Conservation (phyloP, 1,284 basidiomycete genomes). For the Ganoderma sinense region DNA sequence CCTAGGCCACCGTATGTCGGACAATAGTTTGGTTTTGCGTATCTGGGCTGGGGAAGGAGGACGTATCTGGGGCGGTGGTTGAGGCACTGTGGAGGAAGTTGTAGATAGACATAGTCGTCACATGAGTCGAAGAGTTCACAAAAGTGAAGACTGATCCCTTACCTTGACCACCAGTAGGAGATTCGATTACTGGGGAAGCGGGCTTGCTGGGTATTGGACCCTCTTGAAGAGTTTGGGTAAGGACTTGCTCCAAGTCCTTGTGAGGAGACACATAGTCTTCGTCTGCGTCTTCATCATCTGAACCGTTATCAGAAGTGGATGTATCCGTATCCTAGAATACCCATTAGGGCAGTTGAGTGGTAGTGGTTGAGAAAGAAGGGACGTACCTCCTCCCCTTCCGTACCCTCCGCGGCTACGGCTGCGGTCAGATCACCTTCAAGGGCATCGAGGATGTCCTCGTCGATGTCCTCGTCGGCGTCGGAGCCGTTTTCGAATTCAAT, state of each 20-base stretch:
- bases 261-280: constrained; percentile 30
- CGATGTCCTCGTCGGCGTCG: constrained; percentile 58
- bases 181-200: constrained; percentile 23
- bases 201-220: constrained; percentile 24
- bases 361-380: constrained; percentile 6
- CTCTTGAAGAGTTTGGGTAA: constrained; percentile 28
- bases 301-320: constrained; percentile 65
- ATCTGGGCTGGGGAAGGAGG: constrained; percentile 70
- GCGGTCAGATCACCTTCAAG: constrained; percentile 56
- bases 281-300: constrained; percentile 48
- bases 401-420: constrained; percentile 63
- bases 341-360: background rate
- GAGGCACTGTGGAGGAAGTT: constrained; percentile 29
- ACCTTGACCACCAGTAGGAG: constrained; percentile 23
- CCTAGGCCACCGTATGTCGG: constrained; percentile 46
- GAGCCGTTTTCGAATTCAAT: constrained; percentile 55
- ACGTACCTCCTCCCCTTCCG: constrained; percentile 42
- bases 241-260: constrained; percentile 28
- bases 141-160: background rate
- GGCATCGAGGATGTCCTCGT: constrained; percentile 61
- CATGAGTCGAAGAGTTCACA: background rate
- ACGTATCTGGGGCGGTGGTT: constrained; percentile 51
- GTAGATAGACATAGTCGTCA: background rate
- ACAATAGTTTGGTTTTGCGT: constrained; percentile 45
- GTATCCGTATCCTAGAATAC: constrained; percentile 54